These are phyloP conservation scores for Parachaetomium inaequale DNA, from an alignment of 495 filamentous ascomycete genomes.

Conservation along the genomic window DNA sequence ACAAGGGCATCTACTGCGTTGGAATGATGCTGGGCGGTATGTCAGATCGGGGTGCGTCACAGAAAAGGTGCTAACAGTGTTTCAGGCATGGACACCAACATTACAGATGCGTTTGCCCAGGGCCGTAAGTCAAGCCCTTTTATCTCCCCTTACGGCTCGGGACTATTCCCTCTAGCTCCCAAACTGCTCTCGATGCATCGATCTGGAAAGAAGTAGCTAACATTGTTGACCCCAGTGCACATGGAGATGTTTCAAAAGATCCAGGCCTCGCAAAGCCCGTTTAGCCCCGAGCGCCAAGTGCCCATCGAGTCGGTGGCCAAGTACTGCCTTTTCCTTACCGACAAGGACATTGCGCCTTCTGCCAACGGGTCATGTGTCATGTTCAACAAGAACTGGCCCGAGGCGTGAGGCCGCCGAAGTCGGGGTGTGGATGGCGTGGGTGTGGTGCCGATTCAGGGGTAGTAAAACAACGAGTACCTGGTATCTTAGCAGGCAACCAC, in stretches of 20 bases:
- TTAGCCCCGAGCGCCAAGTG: conserved; percentile 23
- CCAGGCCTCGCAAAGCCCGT: conserved; percentile 24
- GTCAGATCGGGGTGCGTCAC: background rate
- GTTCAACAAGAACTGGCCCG: conserved; percentile 42
- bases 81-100: conserved; percentile 52
- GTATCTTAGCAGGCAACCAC: too few relatives aligned
- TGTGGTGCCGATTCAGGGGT: background rate
- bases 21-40: conserved; percentile 51
- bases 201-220: too few relatives aligned
- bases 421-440: background rate
- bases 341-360: conserved; percentile 33
- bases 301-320: conserved; percentile 37
- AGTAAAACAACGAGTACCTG: background rate
- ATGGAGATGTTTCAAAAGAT: conserved; percentile 41
- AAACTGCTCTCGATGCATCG: too few relatives aligned
- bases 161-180: too few relatives aligned
- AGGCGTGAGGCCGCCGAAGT: conserved; percentile 25
- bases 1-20: conserved; percentile 55
- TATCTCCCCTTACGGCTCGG: too few relatives aligned
- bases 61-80: background rate
- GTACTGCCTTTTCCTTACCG: conserved; percentile 42
- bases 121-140: too few relatives aligned
- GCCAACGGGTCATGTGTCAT: conserved; percentile 39
- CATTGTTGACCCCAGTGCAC: too few relatives aligned
- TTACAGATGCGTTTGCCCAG: conserved; percentile 45